A percentile compares a stretch with the other conserved stretches of the same genome.
phyloP scores from a whole-genome alignment of 2,329 filamentous ascomycete genomes.

The Coniochaeta ligniaria region DNA sequence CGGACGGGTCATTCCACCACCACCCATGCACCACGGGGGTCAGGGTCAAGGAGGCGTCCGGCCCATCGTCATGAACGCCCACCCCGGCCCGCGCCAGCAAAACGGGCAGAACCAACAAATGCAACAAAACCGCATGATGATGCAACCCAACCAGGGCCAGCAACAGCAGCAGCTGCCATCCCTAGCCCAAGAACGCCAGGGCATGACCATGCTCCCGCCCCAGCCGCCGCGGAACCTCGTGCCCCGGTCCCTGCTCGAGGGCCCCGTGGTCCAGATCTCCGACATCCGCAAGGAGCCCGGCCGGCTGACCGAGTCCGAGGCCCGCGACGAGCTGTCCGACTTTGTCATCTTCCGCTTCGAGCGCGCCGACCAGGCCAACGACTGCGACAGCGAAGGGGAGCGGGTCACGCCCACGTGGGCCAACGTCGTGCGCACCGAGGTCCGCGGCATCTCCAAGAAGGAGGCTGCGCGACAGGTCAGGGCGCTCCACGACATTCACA shows the following conservation, averaged over 20 bases:
- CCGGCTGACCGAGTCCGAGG: constrained; percentile 27
- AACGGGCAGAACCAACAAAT: background rate
- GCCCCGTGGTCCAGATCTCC: constrained; percentile 16
- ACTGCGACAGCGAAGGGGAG: constrained; percentile 28
- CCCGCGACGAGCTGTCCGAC: constrained; percentile 29
- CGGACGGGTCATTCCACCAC: background rate
- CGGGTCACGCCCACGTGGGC: constrained; percentile 31
- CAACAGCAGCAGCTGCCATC: background rate
- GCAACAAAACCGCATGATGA: background rate
- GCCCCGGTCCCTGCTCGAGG: constrained; percentile 5
- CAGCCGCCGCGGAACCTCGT: constrained; percentile 3
- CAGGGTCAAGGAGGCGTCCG: background rate
- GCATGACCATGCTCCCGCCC: background rate
- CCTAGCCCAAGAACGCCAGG: background rate
- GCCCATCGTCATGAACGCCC: background rate
- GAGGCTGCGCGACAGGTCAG: constrained; percentile 28
- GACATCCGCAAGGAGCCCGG: constrained; percentile 27
- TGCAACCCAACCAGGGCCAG: background rate
- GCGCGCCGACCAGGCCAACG: constrained; percentile 23
- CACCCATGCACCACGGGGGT: background rate
- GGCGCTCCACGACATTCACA: constrained; percentile 24
- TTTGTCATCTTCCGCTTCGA: constrained; percentile 35
- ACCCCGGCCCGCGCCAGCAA: background rate
- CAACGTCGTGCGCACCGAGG: constrained; percentile 21
- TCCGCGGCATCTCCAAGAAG: constrained; percentile 28